Conservation (phyloP, 2,329 filamentous ascomycete species). For the Scleromitrula shiraiana region DNA sequence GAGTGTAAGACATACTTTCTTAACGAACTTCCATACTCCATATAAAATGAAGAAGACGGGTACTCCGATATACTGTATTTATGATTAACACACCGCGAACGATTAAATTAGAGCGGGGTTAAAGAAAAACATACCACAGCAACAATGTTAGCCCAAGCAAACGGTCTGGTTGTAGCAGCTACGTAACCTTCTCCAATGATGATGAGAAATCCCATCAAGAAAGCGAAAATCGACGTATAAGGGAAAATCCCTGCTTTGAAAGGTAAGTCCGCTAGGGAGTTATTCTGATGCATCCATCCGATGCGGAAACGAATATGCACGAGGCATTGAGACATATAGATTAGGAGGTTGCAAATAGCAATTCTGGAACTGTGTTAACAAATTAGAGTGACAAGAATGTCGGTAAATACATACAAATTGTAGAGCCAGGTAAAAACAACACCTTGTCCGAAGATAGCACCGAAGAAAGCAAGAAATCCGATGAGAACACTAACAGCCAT, state of each 20-base stretch:
- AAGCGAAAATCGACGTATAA: constrained; percentile 51
- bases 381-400: not conserved
- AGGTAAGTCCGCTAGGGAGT: constrained; percentile 45
- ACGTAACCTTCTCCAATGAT: not conserved
- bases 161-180: not conserved
- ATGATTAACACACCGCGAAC: not conserved
- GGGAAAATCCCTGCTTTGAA: constrained; percentile 49
- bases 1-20: not conserved
- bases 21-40: constrained; percentile 43
- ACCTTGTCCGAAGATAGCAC: constrained; percentile 56
- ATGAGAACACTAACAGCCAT: constrained; percentile 63
- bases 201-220: not conserved
- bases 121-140: not conserved
- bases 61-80: constrained; percentile 27
- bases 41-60: constrained; percentile 53
- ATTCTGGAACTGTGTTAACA: not conserved
- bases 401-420: constrained; percentile 40
- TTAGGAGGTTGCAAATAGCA: not conserved
- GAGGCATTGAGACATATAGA: constrained; percentile 48
- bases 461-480: constrained; percentile 64
- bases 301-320: constrained; percentile 64
- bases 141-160: constrained; percentile 4
- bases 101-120: not conserved
- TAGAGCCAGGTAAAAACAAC: constrained; percentile 58
- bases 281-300: constrained; percentile 52